phyloP scores from a whole-genome alignment of 2,329 filamentous ascomycete species.

The Teratosphaeria pseudoeucalypti region DNA sequence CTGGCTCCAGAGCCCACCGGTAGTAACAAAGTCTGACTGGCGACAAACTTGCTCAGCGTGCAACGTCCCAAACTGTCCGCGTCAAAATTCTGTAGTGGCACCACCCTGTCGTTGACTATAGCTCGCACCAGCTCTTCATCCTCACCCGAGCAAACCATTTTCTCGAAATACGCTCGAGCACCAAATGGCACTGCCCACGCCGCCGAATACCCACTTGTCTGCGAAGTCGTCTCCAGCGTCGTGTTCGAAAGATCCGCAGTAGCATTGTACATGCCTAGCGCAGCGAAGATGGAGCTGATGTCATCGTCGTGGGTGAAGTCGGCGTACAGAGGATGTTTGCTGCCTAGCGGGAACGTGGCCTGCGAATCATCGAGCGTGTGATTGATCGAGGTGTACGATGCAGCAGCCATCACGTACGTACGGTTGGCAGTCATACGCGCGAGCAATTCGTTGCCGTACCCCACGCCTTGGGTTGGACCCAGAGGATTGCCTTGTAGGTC shows the following conservation, averaged over 20 bases:
- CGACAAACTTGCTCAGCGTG: constrained; percentile 56
- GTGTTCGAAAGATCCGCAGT: constrained; percentile 41
- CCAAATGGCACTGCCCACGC: constrained; percentile 76
- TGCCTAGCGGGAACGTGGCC: constrained; percentile 60
- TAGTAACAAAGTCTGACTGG: constrained; percentile 59
- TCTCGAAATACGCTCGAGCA: constrained; percentile 75
- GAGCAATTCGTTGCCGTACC: constrained; percentile 78
- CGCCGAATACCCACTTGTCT: constrained; percentile 60
- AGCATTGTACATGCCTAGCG: constrained; percentile 66
- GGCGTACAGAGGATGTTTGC: constrained; percentile 52
- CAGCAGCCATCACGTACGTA: constrained; percentile 46
- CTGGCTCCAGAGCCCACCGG: constrained; percentile 46
- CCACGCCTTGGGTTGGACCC: constrained; percentile 75
- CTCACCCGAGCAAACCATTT: constrained; percentile 57
- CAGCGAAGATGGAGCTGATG: constrained; percentile 66
- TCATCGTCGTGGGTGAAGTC: constrained; percentile 91
- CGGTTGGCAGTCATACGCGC: constrained; percentile 61
- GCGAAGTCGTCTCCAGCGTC: constrained; percentile 37
- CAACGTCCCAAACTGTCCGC: constrained; percentile 64
- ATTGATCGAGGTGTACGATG: constrained; percentile 62
- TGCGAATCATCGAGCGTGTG: constrained; percentile 59
- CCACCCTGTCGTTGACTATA: constrained; percentile 73
- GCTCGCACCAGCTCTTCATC: constrained; percentile 64
- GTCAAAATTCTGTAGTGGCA: constrained; percentile 59
- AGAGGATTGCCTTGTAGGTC: constrained; percentile 67